phyloP scores from a whole-genome alignment of 2,329 filamentous ascomycete genomes.

The Trichoderma sp. region DNA sequence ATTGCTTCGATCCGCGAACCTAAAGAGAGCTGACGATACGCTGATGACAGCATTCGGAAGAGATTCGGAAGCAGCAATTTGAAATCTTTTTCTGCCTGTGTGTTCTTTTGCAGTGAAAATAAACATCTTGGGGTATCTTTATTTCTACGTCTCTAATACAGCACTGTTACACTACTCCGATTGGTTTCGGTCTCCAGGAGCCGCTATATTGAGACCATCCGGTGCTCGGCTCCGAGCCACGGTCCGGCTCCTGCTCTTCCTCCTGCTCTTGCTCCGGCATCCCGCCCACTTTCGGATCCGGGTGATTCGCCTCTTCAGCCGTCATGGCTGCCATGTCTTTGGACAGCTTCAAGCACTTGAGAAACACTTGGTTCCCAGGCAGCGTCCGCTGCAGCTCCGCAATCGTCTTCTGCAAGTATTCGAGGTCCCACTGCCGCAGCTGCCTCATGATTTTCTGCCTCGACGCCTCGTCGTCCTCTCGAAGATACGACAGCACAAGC shows the following conservation, averaged over 20 bases:
- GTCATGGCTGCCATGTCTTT: slow-evolving; percentile 43
- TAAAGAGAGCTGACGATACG: not conserved
- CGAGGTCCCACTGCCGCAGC: slow-evolving; percentile 45
- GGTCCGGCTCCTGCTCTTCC: slow-evolving; percentile 10
- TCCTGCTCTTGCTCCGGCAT: not conserved
- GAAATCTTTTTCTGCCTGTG: not conserved
- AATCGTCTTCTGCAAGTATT: slow-evolving; percentile 44
- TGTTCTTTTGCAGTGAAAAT: not conserved
- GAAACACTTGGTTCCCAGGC: slow-evolving; percentile 49
- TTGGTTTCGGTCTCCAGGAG: slow-evolving; percentile 61
- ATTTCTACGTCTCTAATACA: not conserved
- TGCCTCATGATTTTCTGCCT: slow-evolving; percentile 36
- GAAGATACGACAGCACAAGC: slow-evolving; percentile 46
- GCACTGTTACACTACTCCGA: slow-evolving; percentile 50
- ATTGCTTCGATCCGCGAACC: not conserved
- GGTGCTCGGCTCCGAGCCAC: slow-evolving; percentile 31
- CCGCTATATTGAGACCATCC: slow-evolving; percentile 57
- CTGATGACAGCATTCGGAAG: slow-evolving; percentile 15
- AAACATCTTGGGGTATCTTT: slow-evolving; percentile 20
- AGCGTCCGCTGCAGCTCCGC: slow-evolving; percentile 46
- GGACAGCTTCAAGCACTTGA: slow-evolving; percentile 51
- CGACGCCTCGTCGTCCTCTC: slow-evolving; percentile 40
- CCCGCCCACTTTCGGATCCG: slow-evolving; percentile 26
- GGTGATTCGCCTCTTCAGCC: slow-evolving; percentile 28
- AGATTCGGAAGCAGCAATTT: not conserved